Evolutionary conservation across 2,329 filamentous ascomycete species (phyloP), one percentile per base, ranked within the genome.

Genomic region (Tolypocladium nubicola): DNA sequence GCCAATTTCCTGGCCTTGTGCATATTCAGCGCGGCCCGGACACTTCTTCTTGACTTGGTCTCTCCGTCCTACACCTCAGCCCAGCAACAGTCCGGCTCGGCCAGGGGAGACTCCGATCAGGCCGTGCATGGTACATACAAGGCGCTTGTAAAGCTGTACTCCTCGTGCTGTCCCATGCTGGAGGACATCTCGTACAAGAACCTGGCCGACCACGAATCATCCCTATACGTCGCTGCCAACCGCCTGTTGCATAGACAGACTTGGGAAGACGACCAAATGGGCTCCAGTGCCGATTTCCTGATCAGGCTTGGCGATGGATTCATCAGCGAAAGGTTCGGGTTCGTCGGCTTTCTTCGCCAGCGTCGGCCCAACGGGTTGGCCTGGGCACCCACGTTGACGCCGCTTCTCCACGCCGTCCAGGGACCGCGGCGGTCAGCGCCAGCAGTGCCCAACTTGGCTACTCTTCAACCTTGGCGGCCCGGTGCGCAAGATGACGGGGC

Each of bases 21-120:
- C 65, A 77, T 84, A n/a, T 82, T 84, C 63, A 83, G 80, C 64
- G 71, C 80, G 35, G 74, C 79, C 23, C 76, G 77, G 53, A 79
- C 79, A 1, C 72, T 84, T 1, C 68, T 83, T 6, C 70, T 77
- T 19, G 78, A 82, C 57, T 69, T 79, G 53, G 58, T 40, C 56
- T 40, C 37, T 39, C 62, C 39, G 23, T n/a, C 52, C 10, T 47
- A 45, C 16, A 30, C 16, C n/a, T 16, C 43, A 10, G 50, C 41
- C n/a, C 57, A 53, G 52, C 56, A 56, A 35, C 53, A 57, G 38
- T 19, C 43, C 11, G 37, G 19, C 8, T 30, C 40, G 11, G 30
- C 53, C 4, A 35, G 50, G 26, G 45, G 23, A 43, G 56, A 57
- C 33, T 45, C 43, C 5, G 49, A 57, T 30, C 56, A 54, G 43